Percentiles rank a stretch among this genome's conserved stretches.
phyloP scores from a whole-genome alignment of 129 eudicot genomes.

The Erigeron canadensis region DNA sequence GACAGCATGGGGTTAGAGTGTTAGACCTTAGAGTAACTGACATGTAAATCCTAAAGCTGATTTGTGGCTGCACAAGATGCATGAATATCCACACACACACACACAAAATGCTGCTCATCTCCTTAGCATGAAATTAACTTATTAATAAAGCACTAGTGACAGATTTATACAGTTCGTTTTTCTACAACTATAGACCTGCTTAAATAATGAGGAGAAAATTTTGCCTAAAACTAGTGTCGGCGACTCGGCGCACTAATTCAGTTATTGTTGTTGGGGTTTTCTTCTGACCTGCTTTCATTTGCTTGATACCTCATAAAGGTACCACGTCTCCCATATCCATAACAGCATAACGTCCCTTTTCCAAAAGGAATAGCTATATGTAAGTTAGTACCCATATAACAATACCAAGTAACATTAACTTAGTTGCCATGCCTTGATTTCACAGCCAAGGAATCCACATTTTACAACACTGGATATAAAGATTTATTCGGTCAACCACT shows the following conservation, averaged over 20 bases:
- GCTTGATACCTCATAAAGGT: neutral
- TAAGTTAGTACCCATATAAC: neutral
- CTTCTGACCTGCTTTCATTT: conserved; percentile 1
- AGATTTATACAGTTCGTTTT: too few species aligned
- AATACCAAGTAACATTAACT: neutral
- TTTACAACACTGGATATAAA: neutral
- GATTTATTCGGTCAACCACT: neutral
- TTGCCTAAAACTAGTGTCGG: conserved; percentile 13
- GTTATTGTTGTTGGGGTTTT: neutral
- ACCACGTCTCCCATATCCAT: neutral
- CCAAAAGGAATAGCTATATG: neutral
- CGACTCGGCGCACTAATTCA: neutral
- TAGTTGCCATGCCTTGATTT: neutral
- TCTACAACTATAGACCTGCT: neutral
- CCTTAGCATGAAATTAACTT: too few species aligned
- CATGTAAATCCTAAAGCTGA: neutral
- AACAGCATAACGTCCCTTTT: conserved; percentile 5
- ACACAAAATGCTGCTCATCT: too few species aligned
- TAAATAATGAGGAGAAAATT: neutral
- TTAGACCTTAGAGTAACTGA: neutral
- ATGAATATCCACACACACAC: conserved; percentile 5
- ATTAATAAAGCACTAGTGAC: too few species aligned
- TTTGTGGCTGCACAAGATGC: conserved; percentile 3
- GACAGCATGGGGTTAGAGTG: conserved; percentile 13
- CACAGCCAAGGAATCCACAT: too few species aligned